Conservation (phyloP, 495 filamentous ascomycete species). For the Talaromyces trachyspermus region DNA sequence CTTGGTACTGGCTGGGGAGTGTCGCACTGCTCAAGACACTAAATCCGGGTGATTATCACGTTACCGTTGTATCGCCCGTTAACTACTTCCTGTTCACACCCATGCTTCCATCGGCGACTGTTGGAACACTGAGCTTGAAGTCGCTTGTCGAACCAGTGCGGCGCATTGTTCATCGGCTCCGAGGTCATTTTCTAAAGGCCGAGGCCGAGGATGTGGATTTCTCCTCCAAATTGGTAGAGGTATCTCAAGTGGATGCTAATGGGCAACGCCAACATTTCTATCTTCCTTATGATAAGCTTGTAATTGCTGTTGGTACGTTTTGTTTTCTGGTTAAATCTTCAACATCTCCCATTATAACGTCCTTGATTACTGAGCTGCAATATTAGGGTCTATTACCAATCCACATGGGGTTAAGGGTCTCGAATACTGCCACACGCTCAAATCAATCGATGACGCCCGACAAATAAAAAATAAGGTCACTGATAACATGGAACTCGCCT, state of each 20-base stretch:
- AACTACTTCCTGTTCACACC: constrained; percentile 99
- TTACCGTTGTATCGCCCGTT: constrained; percentile 86
- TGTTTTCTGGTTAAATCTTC: neutral
- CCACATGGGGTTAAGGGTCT: constrained; percentile 94
- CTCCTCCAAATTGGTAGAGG: constrained; percentile 81
- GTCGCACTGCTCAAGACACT: constrained; percentile 87
- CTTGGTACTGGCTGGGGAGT: constrained; percentile 95
- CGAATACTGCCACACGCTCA: constrained; percentile 90
- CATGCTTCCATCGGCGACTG: constrained; percentile 93
- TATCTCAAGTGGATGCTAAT: constrained; percentile 61
- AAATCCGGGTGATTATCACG: constrained; percentile 83
- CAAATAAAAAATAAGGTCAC: constrained; percentile 84
- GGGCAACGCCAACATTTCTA: constrained; percentile 78
- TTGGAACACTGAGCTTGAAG: constrained; percentile 85
- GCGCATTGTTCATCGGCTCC: constrained; percentile 65
- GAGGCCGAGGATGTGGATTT: constrained; percentile 84
- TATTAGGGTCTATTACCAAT: constrained; percentile 74
- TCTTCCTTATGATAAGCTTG: constrained; percentile 97
- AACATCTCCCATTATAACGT: neutral
- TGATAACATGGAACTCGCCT: constrained; percentile 87
- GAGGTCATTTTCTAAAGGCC: constrained; percentile 86
- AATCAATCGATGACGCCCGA: constrained; percentile 86
- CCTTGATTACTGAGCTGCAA: neutral
- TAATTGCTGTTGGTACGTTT: constrained; percentile 75
- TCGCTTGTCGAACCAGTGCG: constrained; percentile 91